phyloP scores from a whole-genome alignment of 2,329 filamentous ascomycete genomes.

The Metarhizium brunneum region DNA sequence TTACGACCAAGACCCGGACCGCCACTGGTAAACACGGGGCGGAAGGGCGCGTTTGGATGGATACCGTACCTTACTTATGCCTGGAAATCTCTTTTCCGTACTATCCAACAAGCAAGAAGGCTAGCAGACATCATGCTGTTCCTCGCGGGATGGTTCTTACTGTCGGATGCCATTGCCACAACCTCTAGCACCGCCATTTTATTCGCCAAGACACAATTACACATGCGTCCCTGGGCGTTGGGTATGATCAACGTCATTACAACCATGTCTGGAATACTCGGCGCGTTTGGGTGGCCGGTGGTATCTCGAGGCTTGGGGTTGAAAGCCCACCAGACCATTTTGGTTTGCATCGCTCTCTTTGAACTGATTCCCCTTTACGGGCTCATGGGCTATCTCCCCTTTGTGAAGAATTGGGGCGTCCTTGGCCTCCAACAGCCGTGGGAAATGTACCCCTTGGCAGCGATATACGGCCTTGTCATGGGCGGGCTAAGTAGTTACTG shows the following conservation, averaged over 20 bases:
- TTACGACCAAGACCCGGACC: slow-evolving; percentile 82
- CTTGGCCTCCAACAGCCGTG: slow-evolving; percentile 85
- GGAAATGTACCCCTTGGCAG: slow-evolving; percentile 93
- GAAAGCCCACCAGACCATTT: slow-evolving; percentile 75
- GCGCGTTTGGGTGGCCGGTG: slow-evolving; percentile 82
- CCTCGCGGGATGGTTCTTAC: slow-evolving; percentile 83
- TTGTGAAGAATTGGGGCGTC: slow-evolving; percentile 64
- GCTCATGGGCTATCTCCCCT: slow-evolving; percentile 76
- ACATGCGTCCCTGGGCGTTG: slow-evolving; percentile 80
- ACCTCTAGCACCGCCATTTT: slow-evolving; percentile 90
- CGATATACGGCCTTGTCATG: slow-evolving; percentile 86
- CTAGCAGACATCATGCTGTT: slow-evolving; percentile 69
- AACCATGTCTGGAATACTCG: slow-evolving; percentile 72
- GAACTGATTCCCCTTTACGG: slow-evolving; percentile 91
- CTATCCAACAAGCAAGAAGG: slow-evolving; percentile 62
- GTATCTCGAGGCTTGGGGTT: slow-evolving; percentile 63
- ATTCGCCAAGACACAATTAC: slow-evolving; percentile 87
- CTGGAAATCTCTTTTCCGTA: slow-evolving; percentile 80
- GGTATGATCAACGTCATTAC: slow-evolving; percentile 92
- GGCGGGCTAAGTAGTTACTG: slow-evolving; percentile 92
- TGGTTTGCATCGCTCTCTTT: slow-evolving; percentile 84
- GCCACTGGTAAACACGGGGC: slow-evolving; percentile 47
- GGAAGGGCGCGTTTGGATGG: slow-evolving; percentile 36
- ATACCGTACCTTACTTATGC: slow-evolving; percentile 69
- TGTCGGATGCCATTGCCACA: slow-evolving; percentile 90